Conservation (phyloP, 331 rosid genomes). For the Pyracantha coccinea region DNA sequence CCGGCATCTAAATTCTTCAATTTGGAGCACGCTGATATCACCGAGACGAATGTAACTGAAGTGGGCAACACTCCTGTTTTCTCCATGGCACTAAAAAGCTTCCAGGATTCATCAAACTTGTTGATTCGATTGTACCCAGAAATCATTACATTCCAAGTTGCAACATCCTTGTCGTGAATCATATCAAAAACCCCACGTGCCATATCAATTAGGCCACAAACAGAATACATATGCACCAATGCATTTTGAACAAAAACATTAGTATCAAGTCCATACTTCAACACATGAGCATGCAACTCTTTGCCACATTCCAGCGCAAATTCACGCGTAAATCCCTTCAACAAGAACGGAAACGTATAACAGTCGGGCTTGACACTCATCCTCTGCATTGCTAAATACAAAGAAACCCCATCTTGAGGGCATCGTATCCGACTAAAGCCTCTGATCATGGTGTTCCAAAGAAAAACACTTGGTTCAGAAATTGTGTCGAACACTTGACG, state of each 20-base stretch:
- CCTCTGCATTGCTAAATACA: conserved; percentile 54
- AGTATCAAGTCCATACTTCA: conserved; percentile 54
- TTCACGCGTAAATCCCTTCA: conserved; percentile 46
- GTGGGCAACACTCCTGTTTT: conserved; percentile 48
- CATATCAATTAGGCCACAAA: conserved; percentile 47
- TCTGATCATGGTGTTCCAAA: conserved; percentile 71
- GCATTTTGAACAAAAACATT: conserved; percentile 68
- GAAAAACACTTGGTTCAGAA: conserved; percentile 45
- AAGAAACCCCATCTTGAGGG: conserved; percentile 38
- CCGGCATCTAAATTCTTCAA: conserved; percentile 68
- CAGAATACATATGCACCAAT: conserved; percentile 51
- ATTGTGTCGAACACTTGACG: conserved; percentile 53
- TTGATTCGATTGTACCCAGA: conserved; percentile 66
- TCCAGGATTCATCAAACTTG: conserved; percentile 48
- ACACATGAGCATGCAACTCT: conserved; percentile 50
- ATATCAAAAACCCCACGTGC: conserved; percentile 48
- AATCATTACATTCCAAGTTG: conserved; percentile 73
- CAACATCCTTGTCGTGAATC: conserved; percentile 49
- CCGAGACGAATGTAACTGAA: conserved; percentile 59
- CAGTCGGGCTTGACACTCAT: conserved; percentile 42
- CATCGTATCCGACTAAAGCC: conserved; percentile 47
- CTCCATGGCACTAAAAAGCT: conserved; percentile 58
- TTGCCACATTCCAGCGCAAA: conserved; percentile 40
- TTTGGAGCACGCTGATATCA: conserved; percentile 77
- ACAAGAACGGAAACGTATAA: conserved; percentile 70